Percentiles rank a stretch among this genome's conserved stretches.
These are phyloP conservation scores for Dryas drummondii DNA, from an alignment of 306 rosid genomes.

Conservation along the genomic window DNA sequence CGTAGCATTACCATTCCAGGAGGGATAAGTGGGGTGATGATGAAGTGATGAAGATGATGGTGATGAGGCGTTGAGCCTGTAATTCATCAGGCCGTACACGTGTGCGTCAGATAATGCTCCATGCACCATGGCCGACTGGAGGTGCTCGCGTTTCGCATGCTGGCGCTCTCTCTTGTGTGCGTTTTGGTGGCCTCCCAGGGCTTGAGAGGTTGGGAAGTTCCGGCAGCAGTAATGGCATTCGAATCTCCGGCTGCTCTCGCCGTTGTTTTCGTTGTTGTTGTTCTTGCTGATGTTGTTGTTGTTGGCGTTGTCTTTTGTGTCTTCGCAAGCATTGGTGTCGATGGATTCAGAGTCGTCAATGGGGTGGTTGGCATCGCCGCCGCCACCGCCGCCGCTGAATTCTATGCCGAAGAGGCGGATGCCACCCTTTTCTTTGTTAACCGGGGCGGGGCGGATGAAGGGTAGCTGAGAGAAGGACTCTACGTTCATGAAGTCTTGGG, in stretches of 20 bases:
- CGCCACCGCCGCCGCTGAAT: constrained; percentile 36
- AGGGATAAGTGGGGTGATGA: constrained; percentile 33
- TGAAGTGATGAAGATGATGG: constrained; percentile 2
- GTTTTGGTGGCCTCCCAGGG: constrained; percentile 94
- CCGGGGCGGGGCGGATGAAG: constrained; percentile 78
- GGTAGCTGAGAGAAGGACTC: constrained; percentile 96
- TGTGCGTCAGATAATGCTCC: constrained; percentile 50
- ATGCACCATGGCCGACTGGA: constrained; percentile 73
- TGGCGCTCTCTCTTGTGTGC: constrained; percentile 92
- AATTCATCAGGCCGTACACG: constrained; percentile 66
- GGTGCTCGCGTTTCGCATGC: constrained; percentile 86
- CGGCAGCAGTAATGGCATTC: constrained; percentile 95
- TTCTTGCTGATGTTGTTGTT: constrained; percentile 29
- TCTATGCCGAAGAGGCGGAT: constrained; percentile 86
- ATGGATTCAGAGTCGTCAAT: constrained; percentile 34
- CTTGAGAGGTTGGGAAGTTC: constrained; percentile 93
- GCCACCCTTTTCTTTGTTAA: constrained; percentile 54
- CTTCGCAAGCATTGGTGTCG: constrained; percentile 34
- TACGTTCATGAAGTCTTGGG: constrained; percentile 91
- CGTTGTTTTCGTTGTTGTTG: constrained; percentile 20
- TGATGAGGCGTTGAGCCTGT: constrained; percentile 33
- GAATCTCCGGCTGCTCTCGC: constrained; percentile 67
- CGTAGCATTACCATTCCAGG: constrained; percentile 41
- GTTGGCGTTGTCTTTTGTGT: constrained; percentile 23
- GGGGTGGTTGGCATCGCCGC: constrained; percentile 4